phyloP scores from a whole-genome alignment of 1,139 yeast genomes.

The Saccharomyces uvarum region DNA sequence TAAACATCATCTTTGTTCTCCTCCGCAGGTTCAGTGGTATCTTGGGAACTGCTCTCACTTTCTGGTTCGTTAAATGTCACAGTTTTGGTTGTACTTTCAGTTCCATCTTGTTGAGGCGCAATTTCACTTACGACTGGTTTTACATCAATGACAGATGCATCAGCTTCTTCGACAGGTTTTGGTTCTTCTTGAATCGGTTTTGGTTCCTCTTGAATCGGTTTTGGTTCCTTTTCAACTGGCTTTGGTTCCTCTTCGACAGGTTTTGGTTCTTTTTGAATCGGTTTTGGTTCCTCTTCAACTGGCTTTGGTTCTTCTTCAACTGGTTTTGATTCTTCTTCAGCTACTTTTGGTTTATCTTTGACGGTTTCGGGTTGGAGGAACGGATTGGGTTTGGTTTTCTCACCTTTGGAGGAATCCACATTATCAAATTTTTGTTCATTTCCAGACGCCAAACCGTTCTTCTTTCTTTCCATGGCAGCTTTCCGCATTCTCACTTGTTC shows the following conservation, averaged over 20 bases:
- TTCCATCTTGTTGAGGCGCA: slow-evolving; percentile 1
- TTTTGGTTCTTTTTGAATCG: too few species aligned
- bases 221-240: not conserved
- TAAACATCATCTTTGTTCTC: not conserved
- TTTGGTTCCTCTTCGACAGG: slow-evolving; percentile 1
- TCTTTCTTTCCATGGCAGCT: slow-evolving; percentile 22
- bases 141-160: not conserved
- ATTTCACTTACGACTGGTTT: slow-evolving; percentile 1
- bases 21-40: not conserved
- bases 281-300: slow-evolving; percentile 1
- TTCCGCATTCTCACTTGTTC: slow-evolving; percentile 25
- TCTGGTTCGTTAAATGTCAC: slow-evolving; percentile 4
- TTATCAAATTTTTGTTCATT: not conserved
- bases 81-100: slow-evolving; percentile 10
- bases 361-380: not conserved
- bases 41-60: not conserved
- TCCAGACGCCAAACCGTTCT: slow-evolving; percentile 9
- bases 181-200: not conserved
- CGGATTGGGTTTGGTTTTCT: not conserved
- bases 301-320: not conserved
- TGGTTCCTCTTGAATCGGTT: not conserved
- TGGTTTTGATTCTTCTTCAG: slow-evolving; percentile 1
- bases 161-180: not conserved
- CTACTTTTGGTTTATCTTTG: not conserved
- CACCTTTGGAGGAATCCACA: not conserved